Base-by-base conservation (phyloP, 768 basidiomycete genomes). In the Mycena vulgaris region DNA sequence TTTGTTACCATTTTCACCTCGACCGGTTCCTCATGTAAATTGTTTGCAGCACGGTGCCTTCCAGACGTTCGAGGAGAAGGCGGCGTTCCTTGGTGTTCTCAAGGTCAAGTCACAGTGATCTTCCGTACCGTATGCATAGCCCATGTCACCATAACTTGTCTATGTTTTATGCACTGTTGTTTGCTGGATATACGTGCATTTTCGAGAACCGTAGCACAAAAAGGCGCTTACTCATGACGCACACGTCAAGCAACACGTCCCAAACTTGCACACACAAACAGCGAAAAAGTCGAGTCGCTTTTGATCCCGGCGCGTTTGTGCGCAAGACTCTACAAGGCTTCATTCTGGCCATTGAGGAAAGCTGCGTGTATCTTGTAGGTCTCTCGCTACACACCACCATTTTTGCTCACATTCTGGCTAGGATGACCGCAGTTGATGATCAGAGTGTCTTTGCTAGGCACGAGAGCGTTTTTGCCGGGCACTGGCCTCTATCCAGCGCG, bases 31-130 rank as follows among this genome's bases (percentile, higher is more conserved):
- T 58, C 45, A 70, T 31, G 25, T 52, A n/a, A 13, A 55, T 61
- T 48, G 47, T 70, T 55, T 76, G 25, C 74, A 95, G 94, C 97
- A 98, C 80, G 96, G 96, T 78, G 92, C 93, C 55, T 98, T 97
- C 95, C 96, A 99, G 89, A 96, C 96, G 56, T 88, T 89, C 86
- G 94, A 95, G 85, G 97, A 98, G 92, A 98, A 98, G 90, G 87
- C 89, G 75, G 92, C 95, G 80, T 98, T 98, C 91, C 78, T 96
- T 82, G 95, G 95, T 83, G 90, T 94, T 79, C 94, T 95, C 90
- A 96, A 95, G 86, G 89, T 88, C 81, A 89, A 88, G 79, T 90
- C 89, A 82, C 94, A 83, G 91, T 85, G 77, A 70, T 74, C 72
- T 78, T 78, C 75, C 77, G 75, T 83, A 83, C 78, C 80, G 84